Evolutionary conservation across 129 eudicot genomes (phyloP), one percentile per base, ranked within the genome.

Genomic region (Chrysanthemum seticuspe): DNA sequence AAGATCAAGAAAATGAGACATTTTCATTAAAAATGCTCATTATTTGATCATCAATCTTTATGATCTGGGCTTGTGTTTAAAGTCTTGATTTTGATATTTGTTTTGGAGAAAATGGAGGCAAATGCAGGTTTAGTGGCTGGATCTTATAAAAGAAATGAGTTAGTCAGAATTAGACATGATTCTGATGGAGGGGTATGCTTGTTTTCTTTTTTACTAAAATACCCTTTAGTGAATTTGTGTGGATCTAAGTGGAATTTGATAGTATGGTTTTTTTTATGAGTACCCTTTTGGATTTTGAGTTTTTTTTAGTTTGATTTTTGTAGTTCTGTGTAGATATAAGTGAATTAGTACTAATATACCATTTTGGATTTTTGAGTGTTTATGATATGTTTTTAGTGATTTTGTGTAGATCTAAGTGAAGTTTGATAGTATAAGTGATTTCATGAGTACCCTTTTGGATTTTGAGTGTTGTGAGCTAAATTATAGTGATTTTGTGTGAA

Each of bases 51-150:
- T 44, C 53, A 58, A 34, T 50, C 47, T 52, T 40, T 44, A 55
- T 10, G 47, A 19, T 58, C 59, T 45, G 48, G 51, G 27, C 48
- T 14, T 44, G 19, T 65, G 13, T 27, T 12, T 15, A 21, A 54
- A 21, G 29, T 58, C 52, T 13, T 34, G 5, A 13, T 67, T 59
- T 72, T 67, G 64, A 55, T 71, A 48, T 62, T 62, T 61, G 0
- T 53, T 57, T 23, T 9, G 57, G 23, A 62, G 73, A 71, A 29
- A 90, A 40, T 90, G 97, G 91, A 90, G 78, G 87, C 95, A 54
- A 85, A 68, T 77, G 87, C 82, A 44, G 97, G 97, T 15, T 68
- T 90, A 82, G 97, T 90, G 49, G 97, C 97, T 76, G 97, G 97
- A 90, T 90, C 95, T 6, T 83, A 90, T 79, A 85, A 85, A 56